Conservation (phyloP, 345 rosid species). For the Syzygium aromaticum region DNA sequence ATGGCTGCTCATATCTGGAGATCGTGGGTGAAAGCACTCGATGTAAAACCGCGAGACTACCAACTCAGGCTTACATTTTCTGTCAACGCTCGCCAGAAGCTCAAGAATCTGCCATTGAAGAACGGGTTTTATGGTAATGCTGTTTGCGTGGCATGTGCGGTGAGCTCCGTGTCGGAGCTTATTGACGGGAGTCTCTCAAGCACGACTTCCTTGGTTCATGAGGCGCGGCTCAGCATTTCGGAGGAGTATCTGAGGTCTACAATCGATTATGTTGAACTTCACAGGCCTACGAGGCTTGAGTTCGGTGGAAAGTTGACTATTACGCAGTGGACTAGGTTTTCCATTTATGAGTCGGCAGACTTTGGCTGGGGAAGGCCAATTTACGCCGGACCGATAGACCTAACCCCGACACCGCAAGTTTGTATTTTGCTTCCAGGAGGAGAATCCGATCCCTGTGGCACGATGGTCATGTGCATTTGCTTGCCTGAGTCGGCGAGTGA, state of each 20-base stretch:
- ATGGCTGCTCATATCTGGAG: slow-evolving; percentile 91
- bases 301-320: slow-evolving; percentile 83
- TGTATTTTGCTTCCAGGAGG: slow-evolving; percentile 79
- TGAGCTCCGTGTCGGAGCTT: slow-evolving; percentile 50
- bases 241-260: slow-evolving; percentile 77
- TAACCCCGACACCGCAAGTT: slow-evolving; percentile 89
- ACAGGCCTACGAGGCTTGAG: slow-evolving; percentile 71
- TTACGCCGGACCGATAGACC: slow-evolving; percentile 81
- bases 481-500: slow-evolving; percentile 56
- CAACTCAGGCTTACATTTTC: slow-evolving; percentile 81
- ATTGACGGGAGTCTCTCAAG: slow-evolving; percentile 33
- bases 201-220: slow-evolving; percentile 45
- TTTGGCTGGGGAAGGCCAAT: slow-evolving; percentile 87
- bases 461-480: slow-evolving; percentile 71
- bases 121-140: slow-evolving; percentile 78
- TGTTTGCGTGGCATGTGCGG: slow-evolving; percentile 73
- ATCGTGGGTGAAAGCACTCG: slow-evolving; percentile 89
- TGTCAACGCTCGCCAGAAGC: slow-evolving; percentile 64
- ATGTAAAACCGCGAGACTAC: slow-evolving; percentile 56
- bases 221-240: slow-evolving; percentile 50
- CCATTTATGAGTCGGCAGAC: slow-evolving; percentile 73
- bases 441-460: slow-evolving; percentile 36
- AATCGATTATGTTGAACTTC: slow-evolving; percentile 54
- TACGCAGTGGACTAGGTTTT: slow-evolving; percentile 89
- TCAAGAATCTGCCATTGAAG: slow-evolving; percentile 42